Base-by-base conservation (phyloP, 108 stramenopile species). In the Epithemia pelagica region DNA sequence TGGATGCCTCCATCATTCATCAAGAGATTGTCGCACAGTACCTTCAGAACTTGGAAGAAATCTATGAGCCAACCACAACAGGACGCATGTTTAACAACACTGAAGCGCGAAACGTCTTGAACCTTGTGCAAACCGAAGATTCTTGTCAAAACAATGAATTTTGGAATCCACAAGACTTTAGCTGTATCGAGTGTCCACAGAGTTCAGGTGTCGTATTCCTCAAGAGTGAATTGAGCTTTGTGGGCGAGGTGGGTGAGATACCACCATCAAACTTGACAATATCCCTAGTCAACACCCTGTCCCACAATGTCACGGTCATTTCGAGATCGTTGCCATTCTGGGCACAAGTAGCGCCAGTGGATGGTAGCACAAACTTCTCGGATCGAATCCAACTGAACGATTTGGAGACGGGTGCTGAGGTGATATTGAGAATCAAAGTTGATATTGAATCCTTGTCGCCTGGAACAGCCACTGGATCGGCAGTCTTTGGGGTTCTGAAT, bases 71-170 rank as follows among this genome's bases (percentile, higher is more conserved):
- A 0, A 25, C 54, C 21, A 52, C 69, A 30, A 29, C 52, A 54
- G 76, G 73, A n/a, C 73, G 73, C 1, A 54, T 74, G 10, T 32
- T 64, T 52, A 81, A 81, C 57, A 67, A 81, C 52, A 75, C 73
- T 20, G 2, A 10, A 30, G 66, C 67, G 22, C 32, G 52, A 20
- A 57, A 29, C 23, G 59, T 53, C 2, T 32, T 81, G 62, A 51
- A 68, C 19, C 59, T 80, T 10, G 33, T 69, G 2, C 73, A 81
- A 69, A 68, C 59, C 22, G 56, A 57, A 59, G 64, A 60, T 2
- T 30, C 28, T 27, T 81, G 79, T 57, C 52, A 22, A 8, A 33
- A 52, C 20, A 33, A 52, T 2, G 51, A 51, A 52, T 74, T 58
- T 54, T 81, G 79, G 79, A 57, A 69, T 33, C 23, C 72, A 20